Percentiles rank a stretch among this genome's conserved stretches.
Conservation (phyloP, 305 asterid genomes). For the Euphrasia arctica region DNA sequence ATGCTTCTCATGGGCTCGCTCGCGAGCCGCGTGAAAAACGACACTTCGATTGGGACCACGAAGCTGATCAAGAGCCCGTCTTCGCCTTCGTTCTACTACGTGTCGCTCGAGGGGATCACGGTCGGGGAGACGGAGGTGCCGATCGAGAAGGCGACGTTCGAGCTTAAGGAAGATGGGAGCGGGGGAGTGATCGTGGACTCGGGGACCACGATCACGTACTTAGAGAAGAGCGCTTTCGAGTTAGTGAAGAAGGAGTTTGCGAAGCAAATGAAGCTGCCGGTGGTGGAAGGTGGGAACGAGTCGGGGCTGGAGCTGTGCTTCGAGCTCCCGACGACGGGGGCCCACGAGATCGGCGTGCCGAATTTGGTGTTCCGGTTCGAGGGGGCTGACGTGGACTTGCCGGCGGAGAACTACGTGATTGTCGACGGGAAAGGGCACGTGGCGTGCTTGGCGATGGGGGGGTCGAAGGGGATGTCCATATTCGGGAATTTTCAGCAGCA, state of each 20-base stretch:
- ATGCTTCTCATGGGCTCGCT: slow-evolving; percentile 61
- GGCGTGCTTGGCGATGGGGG: slow-evolving; percentile 79
- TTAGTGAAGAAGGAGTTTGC: slow-evolving; percentile 48
- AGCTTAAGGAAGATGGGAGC: slow-evolving; percentile 50
- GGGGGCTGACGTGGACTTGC: slow-evolving; percentile 66
- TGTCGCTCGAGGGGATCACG: slow-evolving; percentile 66
- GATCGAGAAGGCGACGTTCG: slow-evolving; percentile 43
- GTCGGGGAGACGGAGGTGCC: slow-evolving; percentile 57
- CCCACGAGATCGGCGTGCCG: slow-evolving; percentile 48
- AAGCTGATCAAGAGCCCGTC: slow-evolving; percentile 52
- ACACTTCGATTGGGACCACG: slow-evolving; percentile 34
- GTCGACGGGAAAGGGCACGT: slow-evolving; percentile 52
- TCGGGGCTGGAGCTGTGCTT: slow-evolving; percentile 75
- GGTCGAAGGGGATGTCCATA: slow-evolving; percentile 65
- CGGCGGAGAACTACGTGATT: slow-evolving; percentile 67
- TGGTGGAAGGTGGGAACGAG: slow-evolving; percentile 40
- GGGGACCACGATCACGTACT: slow-evolving; percentile 78
- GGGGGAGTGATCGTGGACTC: slow-evolving; percentile 90
- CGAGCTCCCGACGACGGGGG: slow-evolving; percentile 39
- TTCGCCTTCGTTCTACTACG: slow-evolving; percentile 58
- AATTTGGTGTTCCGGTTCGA: slow-evolving; percentile 55
- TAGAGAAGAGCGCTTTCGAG: slow-evolving; percentile 45
- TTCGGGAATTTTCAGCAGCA: slow-evolving; percentile 84
- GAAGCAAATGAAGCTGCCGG: slow-evolving; percentile 44
- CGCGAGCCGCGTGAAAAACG: not conserved